Percentiles rank a stretch among this genome's conserved stretches.
These are phyloP conservation scores for Aspergillus viridinutans DNA, from an alignment of 2,329 filamentous ascomycete genomes.

Conservation along the genomic window DNA sequence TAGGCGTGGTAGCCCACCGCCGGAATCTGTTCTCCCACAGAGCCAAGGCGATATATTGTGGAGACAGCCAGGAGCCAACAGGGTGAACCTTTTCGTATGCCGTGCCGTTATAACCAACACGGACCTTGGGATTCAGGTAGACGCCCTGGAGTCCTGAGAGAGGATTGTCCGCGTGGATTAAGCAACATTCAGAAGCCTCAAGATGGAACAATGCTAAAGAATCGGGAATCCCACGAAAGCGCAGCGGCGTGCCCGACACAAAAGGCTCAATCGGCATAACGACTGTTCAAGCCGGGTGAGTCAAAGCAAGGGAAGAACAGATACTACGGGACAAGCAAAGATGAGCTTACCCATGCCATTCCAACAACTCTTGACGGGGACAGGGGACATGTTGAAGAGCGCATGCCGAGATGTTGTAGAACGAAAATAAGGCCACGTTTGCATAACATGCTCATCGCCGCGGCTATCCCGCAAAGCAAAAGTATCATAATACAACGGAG, in stretches of 20 bases:
- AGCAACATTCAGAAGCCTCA: conserved; percentile 75
- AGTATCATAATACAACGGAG: conserved; percentile 68
- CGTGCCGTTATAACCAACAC: conserved; percentile 33
- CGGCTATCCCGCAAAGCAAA: conserved; percentile 67
- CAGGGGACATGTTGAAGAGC: conserved; percentile 49
- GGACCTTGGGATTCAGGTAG: conserved; percentile 39
- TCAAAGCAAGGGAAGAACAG: neutral
- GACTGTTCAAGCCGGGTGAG: conserved; percentile 11
- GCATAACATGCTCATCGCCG: conserved; percentile 59
- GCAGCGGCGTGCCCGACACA: conserved; percentile 37
- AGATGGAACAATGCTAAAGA: conserved; percentile 52
- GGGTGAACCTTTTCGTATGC: conserved; percentile 25
- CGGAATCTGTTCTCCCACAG: conserved; percentile 56
- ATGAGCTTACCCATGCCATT: conserved; percentile 55
- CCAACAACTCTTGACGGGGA: conserved; percentile 64
- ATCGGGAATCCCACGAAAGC: conserved; percentile 63
- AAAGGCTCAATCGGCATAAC: conserved; percentile 23
- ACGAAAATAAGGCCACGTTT: conserved; percentile 59
- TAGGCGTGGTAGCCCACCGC: conserved; percentile 41
- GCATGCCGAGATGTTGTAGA: conserved; percentile 48
- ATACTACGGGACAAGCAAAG: neutral
- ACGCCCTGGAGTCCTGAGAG: conserved; percentile 28
- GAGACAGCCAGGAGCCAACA: conserved; percentile 49
- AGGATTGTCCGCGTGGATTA: conserved; percentile 45
- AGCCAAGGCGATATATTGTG: conserved; percentile 48